Evolutionary conservation across 108 stramenopile species (phyloP).

Genomic region (Pseudonitzschia multistriata): DNA sequence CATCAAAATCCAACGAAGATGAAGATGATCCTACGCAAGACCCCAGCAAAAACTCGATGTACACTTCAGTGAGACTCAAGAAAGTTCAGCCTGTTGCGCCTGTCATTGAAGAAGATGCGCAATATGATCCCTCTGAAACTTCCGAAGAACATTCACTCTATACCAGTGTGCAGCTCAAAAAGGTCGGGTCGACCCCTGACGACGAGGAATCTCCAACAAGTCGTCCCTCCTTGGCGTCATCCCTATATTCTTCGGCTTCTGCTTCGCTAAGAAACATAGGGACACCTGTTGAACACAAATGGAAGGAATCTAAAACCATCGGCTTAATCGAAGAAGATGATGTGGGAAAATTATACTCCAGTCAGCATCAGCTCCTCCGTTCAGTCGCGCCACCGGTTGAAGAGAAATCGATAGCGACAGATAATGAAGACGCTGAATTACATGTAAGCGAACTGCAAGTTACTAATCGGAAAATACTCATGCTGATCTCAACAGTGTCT

Average conservation of each 20-base stretch:
- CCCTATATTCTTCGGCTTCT: neutral
- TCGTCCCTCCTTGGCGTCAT: neutral
- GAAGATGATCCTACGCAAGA: neutral
- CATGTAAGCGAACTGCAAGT: no score
- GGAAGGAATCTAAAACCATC: neutral
- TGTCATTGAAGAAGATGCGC: neutral
- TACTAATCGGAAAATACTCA: slow-evolving; percentile 2
- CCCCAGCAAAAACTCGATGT: no score
- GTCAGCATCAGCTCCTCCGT: neutral
- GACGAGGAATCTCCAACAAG: neutral
- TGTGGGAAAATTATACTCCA: neutral
- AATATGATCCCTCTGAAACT: neutral
- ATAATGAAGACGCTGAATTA: neutral
- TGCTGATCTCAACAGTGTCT: slow-evolving; percentile 8
- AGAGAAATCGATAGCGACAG: neutral
- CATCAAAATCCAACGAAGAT: neutral
- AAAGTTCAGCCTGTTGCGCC: neutral
- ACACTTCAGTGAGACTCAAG: neutral
- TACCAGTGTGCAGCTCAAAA: neutral
- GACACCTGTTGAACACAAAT: neutral
- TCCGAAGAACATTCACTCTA: no score
- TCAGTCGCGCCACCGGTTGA: neutral
- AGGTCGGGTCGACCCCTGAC: neutral
- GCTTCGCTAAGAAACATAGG: neutral
- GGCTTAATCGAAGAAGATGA: neutral